Percentiles rank a stretch among this genome's conserved stretches.
Conservation (phyloP, 805 yeast genomes). For the Ogataea corticis region DNA sequence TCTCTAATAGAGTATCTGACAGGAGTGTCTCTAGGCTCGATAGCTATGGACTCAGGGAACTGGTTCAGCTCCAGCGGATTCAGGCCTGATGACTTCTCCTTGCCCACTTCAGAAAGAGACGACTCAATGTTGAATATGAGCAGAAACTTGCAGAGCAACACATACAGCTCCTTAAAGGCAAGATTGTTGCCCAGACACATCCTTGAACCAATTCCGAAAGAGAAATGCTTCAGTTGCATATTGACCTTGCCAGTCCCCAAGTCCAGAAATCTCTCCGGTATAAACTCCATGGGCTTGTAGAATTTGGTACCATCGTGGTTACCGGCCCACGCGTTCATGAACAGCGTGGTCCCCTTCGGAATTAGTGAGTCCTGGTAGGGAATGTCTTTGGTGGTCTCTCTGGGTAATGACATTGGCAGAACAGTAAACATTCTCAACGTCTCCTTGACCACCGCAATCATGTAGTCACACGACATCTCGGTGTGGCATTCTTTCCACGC, state of each 20-base stretch:
- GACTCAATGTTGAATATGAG: slow-evolving; percentile 47
- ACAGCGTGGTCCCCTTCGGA: slow-evolving; percentile 56
- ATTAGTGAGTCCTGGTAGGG: slow-evolving; percentile 40
- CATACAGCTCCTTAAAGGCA: slow-evolving; percentile 66
- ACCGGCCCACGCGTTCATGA: slow-evolving; percentile 71
- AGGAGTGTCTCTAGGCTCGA: slow-evolving; percentile 54
- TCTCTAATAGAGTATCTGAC: slow-evolving; percentile 37
- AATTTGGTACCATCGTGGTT: slow-evolving; percentile 58
- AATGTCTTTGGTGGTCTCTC: slow-evolving; percentile 57
- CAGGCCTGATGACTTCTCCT: slow-evolving; percentile 37
- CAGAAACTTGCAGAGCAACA: slow-evolving; percentile 53
- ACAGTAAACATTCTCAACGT: slow-evolving; percentile 64
- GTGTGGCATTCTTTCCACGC: slow-evolving; percentile 29
- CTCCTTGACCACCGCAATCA: slow-evolving; percentile 62
- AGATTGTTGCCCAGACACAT: slow-evolving; percentile 70
- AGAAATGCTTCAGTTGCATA: slow-evolving; percentile 40
- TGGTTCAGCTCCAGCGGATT: slow-evolving; percentile 54
- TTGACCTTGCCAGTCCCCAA: slow-evolving; percentile 17
- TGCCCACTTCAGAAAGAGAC: slow-evolving; percentile 7
- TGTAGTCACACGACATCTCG: slow-evolving; percentile 44
- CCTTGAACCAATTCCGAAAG: slow-evolving; percentile 73
- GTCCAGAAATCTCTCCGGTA: slow-evolving; percentile 54
- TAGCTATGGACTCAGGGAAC: slow-evolving; percentile 58
- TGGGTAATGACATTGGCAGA: slow-evolving; percentile 65
- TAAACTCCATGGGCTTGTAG: slow-evolving; percentile 45